Conservation (phyloP, 805 yeast species). For the Suhomyces kilbournensis region DNA sequence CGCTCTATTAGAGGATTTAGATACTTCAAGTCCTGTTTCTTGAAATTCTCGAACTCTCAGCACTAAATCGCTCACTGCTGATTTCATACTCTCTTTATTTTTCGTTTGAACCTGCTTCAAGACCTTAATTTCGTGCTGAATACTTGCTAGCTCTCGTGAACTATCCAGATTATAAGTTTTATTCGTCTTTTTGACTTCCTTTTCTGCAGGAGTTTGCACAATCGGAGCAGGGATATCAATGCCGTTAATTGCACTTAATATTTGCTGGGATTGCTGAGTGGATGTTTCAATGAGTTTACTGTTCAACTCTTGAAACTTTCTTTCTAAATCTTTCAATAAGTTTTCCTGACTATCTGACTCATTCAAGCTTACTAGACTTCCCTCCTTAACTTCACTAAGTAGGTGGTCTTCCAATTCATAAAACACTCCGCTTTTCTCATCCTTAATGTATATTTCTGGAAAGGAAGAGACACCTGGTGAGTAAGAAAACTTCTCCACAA, state of each 20-base stretch:
- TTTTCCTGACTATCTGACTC: constrained; percentile 36
- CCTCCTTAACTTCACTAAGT: constrained; percentile 56
- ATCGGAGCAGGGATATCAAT: constrained; percentile 20
- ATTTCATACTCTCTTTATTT: constrained; percentile 41
- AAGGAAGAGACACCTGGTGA: constrained; percentile 68
- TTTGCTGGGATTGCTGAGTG: constrained; percentile 12
- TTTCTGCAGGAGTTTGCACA: constrained; percentile 4
- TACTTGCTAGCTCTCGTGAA: constrained; percentile 35
- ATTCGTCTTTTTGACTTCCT: not conserved
- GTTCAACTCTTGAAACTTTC: constrained; percentile 12
- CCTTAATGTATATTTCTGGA: constrained; percentile 77
- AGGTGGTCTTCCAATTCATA: constrained; percentile 78
- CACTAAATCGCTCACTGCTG: constrained; percentile 42
- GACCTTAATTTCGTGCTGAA: constrained; percentile 58
- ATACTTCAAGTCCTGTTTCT: constrained; percentile 38
- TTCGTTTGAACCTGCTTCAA: constrained; percentile 54
- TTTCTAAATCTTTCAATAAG: constrained; percentile 20
- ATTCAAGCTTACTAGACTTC: constrained; percentile 57
- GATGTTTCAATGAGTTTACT: constrained; percentile 16
- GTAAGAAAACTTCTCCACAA: constrained; percentile 85
- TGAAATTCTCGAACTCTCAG: constrained; percentile 52
- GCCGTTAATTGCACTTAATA: constrained; percentile 18
- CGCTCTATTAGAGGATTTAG: constrained; percentile 39
- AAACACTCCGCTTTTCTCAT: constrained; percentile 53
- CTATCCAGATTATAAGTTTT: not conserved